Base-by-base conservation (phyloP, 108 stramenopile species). In the Epipyxis sp. region DNA sequence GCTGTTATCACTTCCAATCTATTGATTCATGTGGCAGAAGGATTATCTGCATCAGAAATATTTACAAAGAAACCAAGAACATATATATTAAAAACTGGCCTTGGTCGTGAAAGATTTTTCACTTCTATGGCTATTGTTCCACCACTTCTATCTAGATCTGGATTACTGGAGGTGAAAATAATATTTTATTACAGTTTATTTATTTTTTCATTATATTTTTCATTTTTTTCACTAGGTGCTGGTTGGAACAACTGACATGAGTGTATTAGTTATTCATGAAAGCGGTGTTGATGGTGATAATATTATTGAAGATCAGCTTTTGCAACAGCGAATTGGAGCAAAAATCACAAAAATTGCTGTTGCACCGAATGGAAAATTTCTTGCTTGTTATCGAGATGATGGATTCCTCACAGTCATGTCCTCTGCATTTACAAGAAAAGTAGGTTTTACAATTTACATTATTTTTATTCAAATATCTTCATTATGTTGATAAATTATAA, bases 351-450 rank as follows among this genome's bases (percentile, higher is more conserved):
- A 86, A 76, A 94, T 94, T 89, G 86, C 84, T 34, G 92, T 93
- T 82, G 92, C 94, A 25, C 96, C 96, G 27, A 95, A 97, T 85
- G 94, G 96, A 35, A 87, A 94, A 6, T 95, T 94, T 76, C 79
- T 97, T 81, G 96, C 96, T 34, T 95, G 93, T 83, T 97, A 92
- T 78, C 89, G 91, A 0, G 87, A 90, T 62, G 84, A 90, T 34
- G 91, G 92, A 16, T 84, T 92, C 77, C 83, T 97, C 42, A 92
- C 93, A 6, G 96, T 97, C 42, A 90, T 97, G 68, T 90, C 91
- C 1, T 90, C 93, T 37, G 90, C 87, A 27, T 94, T 97, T 79
- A 13, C 46, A 50, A 90, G 91, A 80, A 94, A n/a, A n/a, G n/a
- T n/a, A n/a, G n/a, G n/a, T n/a, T n/a, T n/a, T n/a, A n/a, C n/a